These are phyloP conservation scores for Ophiobolus disseminans DNA, from an alignment of 2,329 filamentous ascomycete species.

Conservation along the genomic window DNA sequence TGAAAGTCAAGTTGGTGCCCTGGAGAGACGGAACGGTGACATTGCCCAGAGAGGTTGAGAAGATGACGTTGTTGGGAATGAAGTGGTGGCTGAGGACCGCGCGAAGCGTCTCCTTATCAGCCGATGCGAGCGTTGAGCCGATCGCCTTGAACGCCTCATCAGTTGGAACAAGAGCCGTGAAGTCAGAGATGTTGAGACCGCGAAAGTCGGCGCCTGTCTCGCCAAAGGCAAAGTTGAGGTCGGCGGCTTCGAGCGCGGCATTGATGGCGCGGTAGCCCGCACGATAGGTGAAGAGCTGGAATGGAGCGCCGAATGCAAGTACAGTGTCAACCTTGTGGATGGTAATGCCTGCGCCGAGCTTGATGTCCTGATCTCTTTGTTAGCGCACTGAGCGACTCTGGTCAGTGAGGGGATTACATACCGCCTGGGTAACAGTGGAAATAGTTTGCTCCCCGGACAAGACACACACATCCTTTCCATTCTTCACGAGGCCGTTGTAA, in stretches of 20 bases:
- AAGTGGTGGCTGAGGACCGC: conserved; percentile 36
- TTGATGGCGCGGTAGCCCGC: conserved; percentile 35
- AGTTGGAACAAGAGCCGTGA: conserved; percentile 80
- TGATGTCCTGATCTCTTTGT: conserved; percentile 40
- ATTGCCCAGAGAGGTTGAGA: conserved; percentile 33
- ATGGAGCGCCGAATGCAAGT: conserved; percentile 32
- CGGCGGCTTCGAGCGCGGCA: conserved; percentile 25
- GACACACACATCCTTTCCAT: conserved; percentile 55
- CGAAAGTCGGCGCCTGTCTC: conserved; percentile 14
- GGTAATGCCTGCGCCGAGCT: conserved; percentile 33
- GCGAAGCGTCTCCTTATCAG: conserved; percentile 26
- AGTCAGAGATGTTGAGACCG: conserved; percentile 60
- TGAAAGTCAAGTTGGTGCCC: conserved; percentile 30
- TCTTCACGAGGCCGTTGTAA: conserved; percentile 55
- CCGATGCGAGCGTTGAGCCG: conserved; percentile 29
- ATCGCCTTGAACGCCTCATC: conserved; percentile 75
- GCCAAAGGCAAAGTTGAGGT: conserved; percentile 31
- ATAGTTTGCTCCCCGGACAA: conserved; percentile 59
- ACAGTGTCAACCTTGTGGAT: conserved; percentile 38
- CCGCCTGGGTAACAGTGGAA: conserved; percentile 56
- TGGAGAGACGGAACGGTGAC: conserved; percentile 31
- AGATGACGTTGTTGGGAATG: conserved; percentile 36
- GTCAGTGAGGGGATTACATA: conserved; percentile 42
- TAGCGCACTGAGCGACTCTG: no score
- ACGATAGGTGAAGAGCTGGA: conserved; percentile 37